Conservation (phyloP, 2,329 filamentous ascomycete species). For the Calonectria honghensis region DNA sequence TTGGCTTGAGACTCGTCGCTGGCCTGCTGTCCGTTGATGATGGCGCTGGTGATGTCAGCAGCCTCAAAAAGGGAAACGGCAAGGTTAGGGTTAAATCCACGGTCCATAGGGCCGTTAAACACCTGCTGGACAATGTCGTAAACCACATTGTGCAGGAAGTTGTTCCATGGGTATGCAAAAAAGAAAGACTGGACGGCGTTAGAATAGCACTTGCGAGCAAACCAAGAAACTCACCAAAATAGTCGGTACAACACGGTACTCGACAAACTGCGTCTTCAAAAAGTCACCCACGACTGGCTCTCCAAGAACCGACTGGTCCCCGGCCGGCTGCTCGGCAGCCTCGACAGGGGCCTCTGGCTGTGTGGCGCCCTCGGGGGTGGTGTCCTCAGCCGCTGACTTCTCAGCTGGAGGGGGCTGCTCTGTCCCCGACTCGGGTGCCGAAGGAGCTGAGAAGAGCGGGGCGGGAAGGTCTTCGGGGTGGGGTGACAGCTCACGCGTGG, state of each 20-base stretch:
- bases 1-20: constrained; percentile 90
- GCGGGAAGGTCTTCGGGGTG: constrained; percentile 81
- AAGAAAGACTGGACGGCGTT: constrained; percentile 85
- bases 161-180: constrained; percentile 99
- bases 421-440: constrained; percentile 55
- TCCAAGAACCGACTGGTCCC: constrained; percentile 41
- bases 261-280: constrained; percentile 96
- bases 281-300: constrained; percentile 93
- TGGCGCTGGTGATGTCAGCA: constrained; percentile 91
- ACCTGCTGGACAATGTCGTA: constrained; percentile 99
- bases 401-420: constrained; percentile 51
- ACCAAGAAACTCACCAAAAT: constrained; percentile 82
- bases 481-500: constrained; percentile 65
- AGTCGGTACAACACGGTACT: constrained; percentile 94
- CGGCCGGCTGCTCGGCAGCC: constrained; percentile 42
- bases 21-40: constrained; percentile 90
- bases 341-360: constrained; percentile 30
- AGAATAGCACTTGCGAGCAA: constrained; percentile 28
- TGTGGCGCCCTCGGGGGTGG: constrained; percentile 36
- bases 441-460: constrained; percentile 69
- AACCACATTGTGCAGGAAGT: constrained; percentile 98
- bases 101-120: constrained; percentile 98
- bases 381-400: constrained; percentile 39
- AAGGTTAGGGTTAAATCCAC: constrained; percentile 91
- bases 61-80: constrained; percentile 95